Evolutionary conservation across 2,329 filamentous ascomycete genomes (phyloP).

Genomic region (Xylaria sp.): DNA sequence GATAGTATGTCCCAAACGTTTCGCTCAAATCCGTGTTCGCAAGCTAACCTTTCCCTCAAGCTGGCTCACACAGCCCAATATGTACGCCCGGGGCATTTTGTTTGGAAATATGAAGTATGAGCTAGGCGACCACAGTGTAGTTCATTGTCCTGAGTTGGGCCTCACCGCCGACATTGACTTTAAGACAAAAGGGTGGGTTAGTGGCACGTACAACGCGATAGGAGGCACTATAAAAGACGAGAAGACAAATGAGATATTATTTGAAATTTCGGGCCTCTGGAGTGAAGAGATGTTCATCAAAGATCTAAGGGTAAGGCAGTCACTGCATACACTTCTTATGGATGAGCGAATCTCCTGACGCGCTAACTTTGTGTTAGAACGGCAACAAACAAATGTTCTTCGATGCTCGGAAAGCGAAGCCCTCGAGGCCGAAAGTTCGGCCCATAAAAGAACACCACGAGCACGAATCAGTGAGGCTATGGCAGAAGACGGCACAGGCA

Average conservation of each 20-base stretch:
- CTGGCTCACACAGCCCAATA: constrained; percentile 95
- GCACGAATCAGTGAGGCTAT: constrained; percentile 88
- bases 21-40: neutral
- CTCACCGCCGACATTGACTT: constrained; percentile 94
- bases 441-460: constrained; percentile 88
- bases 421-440: constrained; percentile 76
- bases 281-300: constrained; percentile 95
- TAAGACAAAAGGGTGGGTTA: constrained; percentile 98
- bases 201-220: constrained; percentile 95
- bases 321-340: neutral
- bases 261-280: constrained; percentile 92
- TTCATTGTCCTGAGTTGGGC: constrained; percentile 88
- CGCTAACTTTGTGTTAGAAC: constrained; percentile 65
- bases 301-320: constrained; percentile 73
- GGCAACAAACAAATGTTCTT: constrained; percentile 91
- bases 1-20: constrained; percentile 74
- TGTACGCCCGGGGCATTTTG: constrained; percentile 96
- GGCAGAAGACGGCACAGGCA: constrained; percentile 82
- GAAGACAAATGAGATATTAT: constrained; percentile 85
- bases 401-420: constrained; percentile 81
- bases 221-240: constrained; percentile 91
- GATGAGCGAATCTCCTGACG: neutral
- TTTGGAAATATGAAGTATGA: constrained; percentile 99
- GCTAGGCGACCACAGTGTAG: constrained; percentile 93
- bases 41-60: constrained; percentile 55